Evolutionary conservation across 371 early-diverging fungal genomes (phyloP), one percentile per base, ranked within the genome.

Genomic region (Rhizopus sp.): DNA sequence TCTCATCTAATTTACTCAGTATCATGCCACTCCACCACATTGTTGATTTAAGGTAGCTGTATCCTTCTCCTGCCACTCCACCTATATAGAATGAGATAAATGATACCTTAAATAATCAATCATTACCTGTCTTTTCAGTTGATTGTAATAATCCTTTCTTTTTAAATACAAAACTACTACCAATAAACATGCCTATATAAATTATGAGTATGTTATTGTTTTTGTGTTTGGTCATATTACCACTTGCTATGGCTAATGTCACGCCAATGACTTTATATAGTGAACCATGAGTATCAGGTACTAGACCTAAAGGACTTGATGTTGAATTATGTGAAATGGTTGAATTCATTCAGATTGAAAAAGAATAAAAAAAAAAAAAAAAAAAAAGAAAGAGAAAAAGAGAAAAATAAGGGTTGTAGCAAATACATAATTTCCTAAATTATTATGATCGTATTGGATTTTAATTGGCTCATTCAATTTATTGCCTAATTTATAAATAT

Each of bases 1-100:
- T 34, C n/a, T 16, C 17, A 15, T 37, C 23, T 23, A 23, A 39
- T 60, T 72, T 82, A 88, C 88, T 88, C 55, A 88, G 64, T 13
- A 81, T 75, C 92, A 95, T 95, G 40, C 97, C 97, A 38, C 83
- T 73, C 97, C 97, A 97, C 97, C 97, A 97, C 63, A 93, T 83
- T n/a, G 78, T 57, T 60, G 91, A 92, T 60, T 88, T 86, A 29
- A 96, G 75, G 66, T 94, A 97, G 17, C 78, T 83, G 56, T 94
- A 88, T 4, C 87, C 85, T 62, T 96, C 92, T 23, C 91, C 93
- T 15, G 93, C 93, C 10, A 75, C 64, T 16, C 68, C 63, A 34
- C 77, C 75, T 64, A 47, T 34, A 39, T 29, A 37, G n/a, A 40
- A 10, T 40, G n/a, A 48, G 54, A 16, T 29, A 15, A 15, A 29